These are phyloP conservation scores for Colletotrichum sp. DNA, from an alignment of 2,329 filamentous ascomycete species.

Conservation along the genomic window DNA sequence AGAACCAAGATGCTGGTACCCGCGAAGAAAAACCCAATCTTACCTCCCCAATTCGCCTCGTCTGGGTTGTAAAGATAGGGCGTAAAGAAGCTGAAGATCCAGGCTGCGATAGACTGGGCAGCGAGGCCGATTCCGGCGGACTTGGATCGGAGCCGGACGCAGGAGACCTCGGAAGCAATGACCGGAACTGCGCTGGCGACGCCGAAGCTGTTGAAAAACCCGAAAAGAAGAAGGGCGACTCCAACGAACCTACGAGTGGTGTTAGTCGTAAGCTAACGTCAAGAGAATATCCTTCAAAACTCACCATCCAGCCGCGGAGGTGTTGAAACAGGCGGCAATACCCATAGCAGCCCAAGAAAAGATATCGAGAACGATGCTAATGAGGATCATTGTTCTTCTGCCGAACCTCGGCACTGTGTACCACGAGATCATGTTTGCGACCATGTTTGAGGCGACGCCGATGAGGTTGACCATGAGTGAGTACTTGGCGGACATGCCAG, in stretches of 20 bases:
- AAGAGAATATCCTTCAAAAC: background rate
- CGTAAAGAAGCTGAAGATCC: background rate
- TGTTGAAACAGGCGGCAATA: background rate
- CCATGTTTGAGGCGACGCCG: background rate
- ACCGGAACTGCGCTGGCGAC: background rate
- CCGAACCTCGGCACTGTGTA: constrained; percentile 2
- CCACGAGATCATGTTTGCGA: background rate
- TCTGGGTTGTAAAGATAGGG: constrained; percentile 11
- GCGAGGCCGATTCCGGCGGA: background rate
- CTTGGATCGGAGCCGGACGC: background rate
- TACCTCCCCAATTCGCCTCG: constrained; percentile 25
- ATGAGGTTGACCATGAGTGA: constrained; percentile 6
- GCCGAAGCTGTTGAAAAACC: constrained; percentile 1
- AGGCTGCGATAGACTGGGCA: background rate
- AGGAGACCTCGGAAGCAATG: background rate
- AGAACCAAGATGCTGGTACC: background rate
- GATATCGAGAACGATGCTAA: background rate
- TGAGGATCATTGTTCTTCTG: background rate
- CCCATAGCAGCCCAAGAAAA: background rate
- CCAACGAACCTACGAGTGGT: background rate
- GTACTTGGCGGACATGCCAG: background rate
- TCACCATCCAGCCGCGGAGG: background rate
- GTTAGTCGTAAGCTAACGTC: rapidly evolving
- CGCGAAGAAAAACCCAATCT: constrained; percentile 13
- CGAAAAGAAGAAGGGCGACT: background rate